Conservation (phyloP, 345 rosid genomes). For the Aquilaria yunnanensis region DNA sequence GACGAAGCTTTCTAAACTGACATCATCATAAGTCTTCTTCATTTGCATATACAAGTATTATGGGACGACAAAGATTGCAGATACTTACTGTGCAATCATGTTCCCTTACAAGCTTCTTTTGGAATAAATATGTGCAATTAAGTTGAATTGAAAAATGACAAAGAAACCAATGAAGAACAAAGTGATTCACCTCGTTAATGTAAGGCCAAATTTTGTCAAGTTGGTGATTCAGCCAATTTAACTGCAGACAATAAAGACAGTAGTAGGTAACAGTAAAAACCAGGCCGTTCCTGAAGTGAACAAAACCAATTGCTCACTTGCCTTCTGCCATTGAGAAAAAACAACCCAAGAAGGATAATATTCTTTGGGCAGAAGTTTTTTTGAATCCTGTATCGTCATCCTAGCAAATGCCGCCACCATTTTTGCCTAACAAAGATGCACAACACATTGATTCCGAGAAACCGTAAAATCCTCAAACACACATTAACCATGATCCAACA, state of each 20-base stretch:
- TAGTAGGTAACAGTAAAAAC: slow-evolving; percentile 10
- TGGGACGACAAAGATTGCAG: too few relatives aligned
- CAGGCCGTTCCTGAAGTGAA: not conserved
- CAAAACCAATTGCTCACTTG: slow-evolving; percentile 22
- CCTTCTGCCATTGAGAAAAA: slow-evolving; percentile 72
- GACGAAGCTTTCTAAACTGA: too few relatives aligned
- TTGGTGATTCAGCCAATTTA: slow-evolving; percentile 74
- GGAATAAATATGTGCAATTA: too few relatives aligned
- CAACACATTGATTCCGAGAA: not conserved
- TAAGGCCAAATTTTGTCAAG: slow-evolving; percentile 94
- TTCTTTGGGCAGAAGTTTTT: slow-evolving; percentile 60
- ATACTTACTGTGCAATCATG: too few relatives aligned
- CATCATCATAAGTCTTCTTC: too few relatives aligned
- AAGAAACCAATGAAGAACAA: not conserved
- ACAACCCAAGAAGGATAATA: slow-evolving; percentile 85
- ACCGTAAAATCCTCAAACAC: not conserved
- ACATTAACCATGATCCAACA: not conserved
- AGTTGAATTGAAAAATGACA: too few relatives aligned
- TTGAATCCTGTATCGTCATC: slow-evolving; percentile 83
- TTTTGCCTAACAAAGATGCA: slow-evolving; percentile 37
- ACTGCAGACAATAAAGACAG: slow-evolving; percentile 35
- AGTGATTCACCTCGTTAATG: slow-evolving; percentile 48
- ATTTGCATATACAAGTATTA: too few relatives aligned
- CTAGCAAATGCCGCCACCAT: slow-evolving; percentile 79
- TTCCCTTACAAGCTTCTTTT: too few relatives aligned